These are phyloP conservation scores for Alternaria triticina DNA, from an alignment of 2,329 filamentous ascomycete genomes.

Conservation along the genomic window DNA sequence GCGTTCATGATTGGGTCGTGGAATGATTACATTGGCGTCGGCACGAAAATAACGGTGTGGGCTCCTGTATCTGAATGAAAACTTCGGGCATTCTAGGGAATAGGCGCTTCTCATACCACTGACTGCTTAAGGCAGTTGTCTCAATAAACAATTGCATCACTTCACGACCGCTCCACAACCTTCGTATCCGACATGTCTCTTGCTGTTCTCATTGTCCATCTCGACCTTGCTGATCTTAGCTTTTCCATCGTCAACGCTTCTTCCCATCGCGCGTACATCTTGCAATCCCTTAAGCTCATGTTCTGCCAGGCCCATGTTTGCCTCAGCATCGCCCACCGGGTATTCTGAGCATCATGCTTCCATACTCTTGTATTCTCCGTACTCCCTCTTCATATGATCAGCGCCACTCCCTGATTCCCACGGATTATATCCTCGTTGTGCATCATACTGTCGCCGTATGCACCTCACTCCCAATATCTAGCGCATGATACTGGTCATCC, in stretches of 20 bases:
- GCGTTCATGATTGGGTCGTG: conserved; percentile 42
- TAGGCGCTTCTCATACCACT: conserved; percentile 44
- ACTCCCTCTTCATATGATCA: too few species aligned
- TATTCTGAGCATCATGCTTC: not conserved
- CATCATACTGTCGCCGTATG: too few species aligned
- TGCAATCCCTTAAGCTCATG: too few species aligned
- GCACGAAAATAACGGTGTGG: conserved; percentile 43
- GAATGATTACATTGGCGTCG: conserved; percentile 47
- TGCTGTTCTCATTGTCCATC: not conserved
- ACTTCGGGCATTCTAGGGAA: conserved; percentile 43
- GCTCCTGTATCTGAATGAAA: conserved; percentile 41
- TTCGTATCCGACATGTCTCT: not conserved
- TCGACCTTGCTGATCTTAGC: not conserved
- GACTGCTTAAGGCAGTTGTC: conserved; percentile 46
- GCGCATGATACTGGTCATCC: too few species aligned
- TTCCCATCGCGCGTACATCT: not conserved
- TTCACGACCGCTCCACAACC: conserved; percentile 24
- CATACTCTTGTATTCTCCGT: too few species aligned
- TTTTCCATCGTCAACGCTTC: not conserved
- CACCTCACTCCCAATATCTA: too few species aligned
- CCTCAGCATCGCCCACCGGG: not conserved
- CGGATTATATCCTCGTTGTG: too few species aligned
- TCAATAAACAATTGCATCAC: conserved; percentile 48
- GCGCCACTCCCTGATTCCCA: too few species aligned
- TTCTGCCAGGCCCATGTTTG: not conserved